phyloP scores from a whole-genome alignment of 2,329 filamentous ascomycete species.

The Colletotrichum lupini region DNA sequence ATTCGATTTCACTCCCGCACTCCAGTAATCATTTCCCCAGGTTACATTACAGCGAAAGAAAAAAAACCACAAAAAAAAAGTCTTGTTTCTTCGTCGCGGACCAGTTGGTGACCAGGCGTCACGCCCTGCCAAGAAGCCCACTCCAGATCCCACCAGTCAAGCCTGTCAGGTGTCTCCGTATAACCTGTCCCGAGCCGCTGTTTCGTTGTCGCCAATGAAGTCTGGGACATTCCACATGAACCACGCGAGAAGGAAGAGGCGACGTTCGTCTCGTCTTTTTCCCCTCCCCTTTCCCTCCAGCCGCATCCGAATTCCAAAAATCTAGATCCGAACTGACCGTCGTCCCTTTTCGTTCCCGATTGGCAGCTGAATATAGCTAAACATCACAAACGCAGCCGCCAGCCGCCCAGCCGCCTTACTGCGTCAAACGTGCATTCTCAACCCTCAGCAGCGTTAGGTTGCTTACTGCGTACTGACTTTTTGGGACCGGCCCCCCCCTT shows the following conservation, averaged over 20 bases:
- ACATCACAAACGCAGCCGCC: conserved; percentile 15
- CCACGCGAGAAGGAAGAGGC: background rate
- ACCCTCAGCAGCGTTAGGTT: background rate
- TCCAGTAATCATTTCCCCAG: background rate
- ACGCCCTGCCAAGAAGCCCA: conserved; percentile 10
- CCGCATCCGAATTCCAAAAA: background rate
- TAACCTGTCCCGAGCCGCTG: background rate
- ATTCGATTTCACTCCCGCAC: background rate
- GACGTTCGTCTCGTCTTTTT: too few relatives aligned
- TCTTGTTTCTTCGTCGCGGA: conserved; percentile 1
- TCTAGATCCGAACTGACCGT: background rate
- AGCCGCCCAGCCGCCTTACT: conserved; percentile 25
- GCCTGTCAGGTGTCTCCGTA: background rate
- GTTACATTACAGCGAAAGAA: background rate
- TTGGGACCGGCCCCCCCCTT: background rate
- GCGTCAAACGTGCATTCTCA: background rate
- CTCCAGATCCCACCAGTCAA: background rate
- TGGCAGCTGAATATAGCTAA: conserved; percentile 13
- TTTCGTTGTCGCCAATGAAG: background rate
- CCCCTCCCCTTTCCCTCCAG: background rate
- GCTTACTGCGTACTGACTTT: background rate
- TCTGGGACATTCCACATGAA: background rate
- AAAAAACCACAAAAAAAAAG: background rate
- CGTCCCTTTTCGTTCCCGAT: conserved; percentile 9
- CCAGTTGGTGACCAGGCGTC: conserved; percentile 5